Evolutionary conservation across 2,329 filamentous ascomycete genomes (phyloP), one percentile per base, ranked within the genome.

Genomic region (Neobulgaria alba): DNA sequence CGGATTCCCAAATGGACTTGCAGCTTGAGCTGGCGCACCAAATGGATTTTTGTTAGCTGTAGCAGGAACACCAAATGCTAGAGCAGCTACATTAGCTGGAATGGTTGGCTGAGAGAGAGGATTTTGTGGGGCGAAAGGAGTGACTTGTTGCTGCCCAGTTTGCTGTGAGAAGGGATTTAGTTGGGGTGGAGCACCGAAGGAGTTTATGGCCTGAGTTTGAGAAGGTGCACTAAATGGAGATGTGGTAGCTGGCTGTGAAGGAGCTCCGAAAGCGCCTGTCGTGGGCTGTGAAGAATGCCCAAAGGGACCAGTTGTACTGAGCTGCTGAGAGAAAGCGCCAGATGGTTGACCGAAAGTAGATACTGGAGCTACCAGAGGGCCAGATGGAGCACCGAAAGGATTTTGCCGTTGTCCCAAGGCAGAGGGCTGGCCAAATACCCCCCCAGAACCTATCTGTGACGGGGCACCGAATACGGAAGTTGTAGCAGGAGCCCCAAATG

Each of bases 181-280:
- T 20, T 53, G 30, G 10, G 42, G 42, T 33, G 44, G 31, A 14
- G 20, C 19, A 19, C 43, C 34, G 36, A 51, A 49, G 5, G 43
- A 38, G 37, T n/a, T 29, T 39, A 10, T 3, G 21, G 29, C 14
- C 10, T 16, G 15, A 20, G 45, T 17, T 38, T 57, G 49, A 35
- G 59, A 50, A 15, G 65, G 53, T 40, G 66, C 65, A 2, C 69
- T 66, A 46, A 77, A 75, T 1, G 62, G 54, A 35, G 58, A 63
- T 9, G 57, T 53, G 12, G 58, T 54, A 42, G 39, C 33, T 18
- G 51, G 36, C 33, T 52, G 44, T 15, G 47, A 36, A 42, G 65
- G 63, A 5, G 62, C 47, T 29, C 42, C 26, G 33, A 49, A 54
- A 10, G 56, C 38, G 29, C 62, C 70, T 50, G 50, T 42, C 43